phyloP scores from a whole-genome alignment of 2,329 filamentous ascomycete species.

The Xylaria hypoxylon region DNA sequence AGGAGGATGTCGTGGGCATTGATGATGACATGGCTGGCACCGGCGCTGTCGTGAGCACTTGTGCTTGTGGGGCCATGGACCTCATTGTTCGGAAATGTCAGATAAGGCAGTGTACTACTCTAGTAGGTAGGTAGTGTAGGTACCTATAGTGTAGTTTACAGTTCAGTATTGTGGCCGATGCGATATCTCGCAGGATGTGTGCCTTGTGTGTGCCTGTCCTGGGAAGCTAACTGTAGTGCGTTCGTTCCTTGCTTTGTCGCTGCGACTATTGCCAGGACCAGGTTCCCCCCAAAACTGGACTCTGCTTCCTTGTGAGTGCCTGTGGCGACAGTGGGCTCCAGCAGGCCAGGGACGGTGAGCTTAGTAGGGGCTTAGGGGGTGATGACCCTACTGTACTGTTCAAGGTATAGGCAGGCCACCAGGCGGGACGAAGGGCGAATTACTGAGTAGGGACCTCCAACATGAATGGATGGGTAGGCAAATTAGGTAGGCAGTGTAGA shows the following conservation, averaged over 20 bases:
- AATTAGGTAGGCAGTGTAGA: not conserved
- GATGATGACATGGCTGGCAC: constrained; percentile 39
- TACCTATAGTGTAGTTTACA: too few species aligned
- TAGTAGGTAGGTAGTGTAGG: too few species aligned
- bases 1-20: constrained; percentile 11
- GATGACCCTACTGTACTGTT: constrained; percentile 8
- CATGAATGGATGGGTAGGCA: not conserved
- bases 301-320: constrained; percentile 5
- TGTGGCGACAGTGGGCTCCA: constrained; percentile 14
- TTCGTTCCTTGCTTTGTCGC: constrained; percentile 11
- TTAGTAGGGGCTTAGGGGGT: constrained; percentile 8
- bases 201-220: not conserved
- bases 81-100: too few species aligned
- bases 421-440: constrained; percentile 18
- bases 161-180: not conserved
- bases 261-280: constrained; percentile 1
- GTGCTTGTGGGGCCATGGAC: constrained; percentile 35
- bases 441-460: not conserved
- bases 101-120: too few species aligned
- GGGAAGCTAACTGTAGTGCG: not conserved
- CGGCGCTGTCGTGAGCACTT: constrained; percentile 19
- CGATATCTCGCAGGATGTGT: too few species aligned
- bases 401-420: constrained; percentile 2
- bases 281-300: constrained; percentile 6
- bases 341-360: constrained; percentile 15